These are phyloP conservation scores for Domatiomyces catenatus DNA, from an alignment of 2,329 filamentous ascomycete genomes.

Conservation along the genomic window DNA sequence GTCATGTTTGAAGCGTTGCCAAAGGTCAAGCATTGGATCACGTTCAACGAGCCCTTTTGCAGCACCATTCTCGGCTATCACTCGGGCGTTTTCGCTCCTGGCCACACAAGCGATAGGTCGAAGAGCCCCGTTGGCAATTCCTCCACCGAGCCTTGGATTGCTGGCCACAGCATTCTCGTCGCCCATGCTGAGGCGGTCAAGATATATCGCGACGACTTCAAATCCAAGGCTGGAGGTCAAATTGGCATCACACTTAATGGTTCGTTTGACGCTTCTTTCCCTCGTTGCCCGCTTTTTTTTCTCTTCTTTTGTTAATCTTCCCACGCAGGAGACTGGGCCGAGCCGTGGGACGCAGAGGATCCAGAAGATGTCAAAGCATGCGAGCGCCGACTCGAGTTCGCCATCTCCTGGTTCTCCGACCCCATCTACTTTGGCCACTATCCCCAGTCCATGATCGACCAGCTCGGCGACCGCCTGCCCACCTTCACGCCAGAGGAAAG, in stretches of 20 bases:
- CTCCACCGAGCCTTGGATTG: constrained; percentile 64
- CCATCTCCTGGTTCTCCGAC: constrained; percentile 78
- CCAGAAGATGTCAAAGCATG: constrained; percentile 60
- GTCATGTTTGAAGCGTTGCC: constrained; percentile 59
- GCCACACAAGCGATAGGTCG: constrained; percentile 59
- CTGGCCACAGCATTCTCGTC: constrained; percentile 63
- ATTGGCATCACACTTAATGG: constrained; percentile 82
- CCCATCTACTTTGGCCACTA: constrained; percentile 75
- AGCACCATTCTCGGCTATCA: constrained; percentile 67
- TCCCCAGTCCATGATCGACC: constrained; percentile 66
- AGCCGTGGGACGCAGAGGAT: constrained; percentile 68
- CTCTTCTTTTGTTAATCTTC: not conserved
- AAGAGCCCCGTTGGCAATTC: constrained; percentile 60
- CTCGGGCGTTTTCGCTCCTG: constrained; percentile 63
- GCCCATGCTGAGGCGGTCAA: constrained; percentile 70
- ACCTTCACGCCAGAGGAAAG: constrained; percentile 57
- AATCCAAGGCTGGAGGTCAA: constrained; percentile 53
- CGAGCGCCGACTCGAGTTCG: constrained; percentile 70
- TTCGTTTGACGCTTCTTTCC: constrained; percentile 33
- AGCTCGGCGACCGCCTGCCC: constrained; percentile 64
- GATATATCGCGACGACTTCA: constrained; percentile 69
- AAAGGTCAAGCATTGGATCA: constrained; percentile 77
- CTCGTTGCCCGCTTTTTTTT: not conserved
- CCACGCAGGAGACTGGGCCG: constrained; percentile 53
- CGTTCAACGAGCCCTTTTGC: constrained; percentile 84